Evolutionary conservation across 331 rosid genomes (phyloP), one percentile per base, ranked within the genome.

Genomic region (Pyracantha coccinea): DNA sequence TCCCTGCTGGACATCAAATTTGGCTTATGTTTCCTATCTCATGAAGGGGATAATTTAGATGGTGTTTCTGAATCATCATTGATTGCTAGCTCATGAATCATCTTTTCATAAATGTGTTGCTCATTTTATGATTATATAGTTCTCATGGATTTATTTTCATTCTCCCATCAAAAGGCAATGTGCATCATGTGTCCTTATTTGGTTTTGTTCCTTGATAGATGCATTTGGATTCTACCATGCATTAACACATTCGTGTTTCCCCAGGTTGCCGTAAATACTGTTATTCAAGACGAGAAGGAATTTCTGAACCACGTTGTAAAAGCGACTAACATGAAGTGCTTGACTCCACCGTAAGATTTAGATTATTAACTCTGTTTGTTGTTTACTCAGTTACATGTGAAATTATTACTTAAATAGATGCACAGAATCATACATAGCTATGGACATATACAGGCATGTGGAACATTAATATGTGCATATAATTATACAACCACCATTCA

Each of bases 271-370:
- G 97, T 95, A 44, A 95, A 88, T 72, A 90, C 98, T 10, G 79
- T 92, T 69, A 81, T 95, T 59, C 96, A 88, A 85, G 92, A 92
- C 13, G 98, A 92, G 83, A 92, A 93, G 89, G 99, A 89, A 28
- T 92, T 95, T 75, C 73, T 95, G 81, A 81, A 85, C 78, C 99
- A 95, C 83, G 89, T 92, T 72, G 90, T 92, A 73, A 95, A 92
- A 85, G 91, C 96, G n/a, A 95, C 99, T 14, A 95, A 95, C 80
- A 95, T 95, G 99, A 95, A 92, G 86, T 95, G 99, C 91, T 85
- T 95, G 75, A 95, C 98, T 60, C 98, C 98, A 33, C 89, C 78
- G 98, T 95, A 91, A 85, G 97, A 86, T 74, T 77, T 12, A 8
- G 24, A 47, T 78, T 69, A 41, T 3, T 21, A 66, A 0, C 32